A percentile compares a stretch with the other conserved stretches of the same genome.
These are phyloP conservation scores for Prosopis cineraria DNA, from an alignment of 306 rosid species.

Conservation along the genomic window DNA sequence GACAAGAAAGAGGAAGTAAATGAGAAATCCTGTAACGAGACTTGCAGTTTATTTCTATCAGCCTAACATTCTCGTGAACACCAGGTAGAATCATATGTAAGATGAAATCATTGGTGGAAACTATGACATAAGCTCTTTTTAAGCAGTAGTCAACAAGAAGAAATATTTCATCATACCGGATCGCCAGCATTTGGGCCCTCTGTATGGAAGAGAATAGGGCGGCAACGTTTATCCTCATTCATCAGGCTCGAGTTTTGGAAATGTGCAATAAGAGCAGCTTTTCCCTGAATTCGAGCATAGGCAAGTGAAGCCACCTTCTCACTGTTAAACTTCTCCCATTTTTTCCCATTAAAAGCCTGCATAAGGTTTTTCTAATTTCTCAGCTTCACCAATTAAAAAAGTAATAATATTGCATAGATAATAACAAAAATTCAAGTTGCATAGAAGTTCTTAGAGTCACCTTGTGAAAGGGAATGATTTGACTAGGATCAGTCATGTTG, in stretches of 20 bases:
- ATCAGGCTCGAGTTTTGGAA: constrained; percentile 87
- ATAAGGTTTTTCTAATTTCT: constrained; percentile 17
- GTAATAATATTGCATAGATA: constrained; percentile 14
- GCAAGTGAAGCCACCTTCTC: constrained; percentile 92
- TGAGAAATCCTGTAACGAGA: background rate
- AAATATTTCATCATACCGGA: constrained; percentile 50
- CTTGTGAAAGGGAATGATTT: constrained; percentile 81
- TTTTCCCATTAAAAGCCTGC: constrained; percentile 87
- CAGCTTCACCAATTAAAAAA: constrained; percentile 31
- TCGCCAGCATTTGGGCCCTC: constrained; percentile 91
- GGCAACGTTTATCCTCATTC: constrained; percentile 86
- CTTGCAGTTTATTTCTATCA: constrained; percentile 21
- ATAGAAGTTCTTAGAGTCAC: constrained; percentile 40
- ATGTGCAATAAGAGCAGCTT: constrained; percentile 78
- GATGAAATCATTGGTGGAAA: constrained; percentile 8
- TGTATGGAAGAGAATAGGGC: constrained; percentile 84
- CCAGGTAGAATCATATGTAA: constrained; percentile 7
- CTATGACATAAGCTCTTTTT: background rate
- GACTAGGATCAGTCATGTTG: constrained; percentile 80
- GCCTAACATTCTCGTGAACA: background rate
- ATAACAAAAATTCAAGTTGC: constrained; percentile 10
- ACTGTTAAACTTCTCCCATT: constrained; percentile 93
- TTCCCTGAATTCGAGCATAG: constrained; percentile 88
- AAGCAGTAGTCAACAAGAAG: constrained; percentile 16
- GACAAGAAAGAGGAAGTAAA: background rate